A percentile compares a stretch with the other conserved stretches of the same genome.
Evolutionary conservation across 495 filamentous ascomycete genomes (phyloP).

Genomic region (Neurospora sp.): DNA sequence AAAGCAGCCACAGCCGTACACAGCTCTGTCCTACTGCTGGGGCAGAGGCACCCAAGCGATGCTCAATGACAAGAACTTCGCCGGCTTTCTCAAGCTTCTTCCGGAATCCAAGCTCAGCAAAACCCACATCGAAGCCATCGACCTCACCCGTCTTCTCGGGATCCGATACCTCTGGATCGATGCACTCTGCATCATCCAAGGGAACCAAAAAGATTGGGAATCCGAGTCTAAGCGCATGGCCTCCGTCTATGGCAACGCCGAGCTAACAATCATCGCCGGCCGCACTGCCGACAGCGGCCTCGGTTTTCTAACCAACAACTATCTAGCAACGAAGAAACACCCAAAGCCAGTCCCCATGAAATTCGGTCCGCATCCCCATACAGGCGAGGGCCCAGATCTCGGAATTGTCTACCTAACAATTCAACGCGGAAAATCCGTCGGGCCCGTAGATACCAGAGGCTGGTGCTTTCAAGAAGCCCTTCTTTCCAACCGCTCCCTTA

Average conservation of each 20-base stretch:
- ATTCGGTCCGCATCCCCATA: neutral
- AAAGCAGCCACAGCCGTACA: neutral
- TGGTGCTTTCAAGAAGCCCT: slow-evolving; percentile 4
- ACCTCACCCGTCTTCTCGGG: neutral
- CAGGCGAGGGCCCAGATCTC: neutral
- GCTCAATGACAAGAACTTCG: neutral
- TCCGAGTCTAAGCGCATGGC: neutral
- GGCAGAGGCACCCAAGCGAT: neutral
- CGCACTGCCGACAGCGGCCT: neutral
- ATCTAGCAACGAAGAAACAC: neutral
- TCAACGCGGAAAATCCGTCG: neutral
- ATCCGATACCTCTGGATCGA: neutral
- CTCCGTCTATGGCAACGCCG: neutral
- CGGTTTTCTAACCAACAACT: neutral
- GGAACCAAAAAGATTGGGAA: neutral
- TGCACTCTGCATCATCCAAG: neutral
- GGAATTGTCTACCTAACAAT: neutral
- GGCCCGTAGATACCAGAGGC: neutral
- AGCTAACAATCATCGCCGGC: neutral
- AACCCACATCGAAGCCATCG: neutral
- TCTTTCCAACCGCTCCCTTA: no score
- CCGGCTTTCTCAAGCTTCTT: neutral
- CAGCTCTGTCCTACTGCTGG: slow-evolving; percentile 5
- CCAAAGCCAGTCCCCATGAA: neutral
- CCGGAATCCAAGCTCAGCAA: neutral